phyloP scores from a whole-genome alignment of 352 stramenopile species.

The Phytopythium boreale region DNA sequence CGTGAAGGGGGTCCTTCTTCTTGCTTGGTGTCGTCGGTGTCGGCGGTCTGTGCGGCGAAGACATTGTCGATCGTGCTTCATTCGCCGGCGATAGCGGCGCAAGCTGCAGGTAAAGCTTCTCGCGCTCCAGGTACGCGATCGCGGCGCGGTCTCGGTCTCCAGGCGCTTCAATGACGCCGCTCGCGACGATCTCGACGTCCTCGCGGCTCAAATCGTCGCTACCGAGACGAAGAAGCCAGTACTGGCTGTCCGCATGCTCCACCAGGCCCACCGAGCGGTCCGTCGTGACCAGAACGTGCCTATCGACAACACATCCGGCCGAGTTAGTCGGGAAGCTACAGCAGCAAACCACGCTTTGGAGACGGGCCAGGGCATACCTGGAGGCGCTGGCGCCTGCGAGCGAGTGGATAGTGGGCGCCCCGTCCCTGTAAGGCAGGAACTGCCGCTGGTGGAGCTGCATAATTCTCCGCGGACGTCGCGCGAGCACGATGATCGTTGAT shows the following conservation, averaged over 20 bases:
- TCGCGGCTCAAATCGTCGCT: slow-evolving; percentile 23
- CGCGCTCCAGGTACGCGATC: slow-evolving; percentile 44
- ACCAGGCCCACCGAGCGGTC: slow-evolving; percentile 55
- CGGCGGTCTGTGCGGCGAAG: background rate
- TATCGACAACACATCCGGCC: slow-evolving; percentile 10
- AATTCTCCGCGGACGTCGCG: background rate
- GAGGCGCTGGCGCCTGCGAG: slow-evolving; percentile 31
- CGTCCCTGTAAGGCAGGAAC: slow-evolving; percentile 62
- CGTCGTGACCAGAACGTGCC: slow-evolving; percentile 64
- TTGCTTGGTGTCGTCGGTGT: background rate
- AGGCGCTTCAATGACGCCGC: slow-evolving; percentile 41
- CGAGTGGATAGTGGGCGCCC: slow-evolving; percentile 54
- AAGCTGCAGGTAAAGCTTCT: slow-evolving; percentile 29
- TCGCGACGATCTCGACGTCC: slow-evolving; percentile 38
- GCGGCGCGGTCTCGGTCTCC: slow-evolving; percentile 28
- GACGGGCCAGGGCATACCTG: slow-evolving; percentile 20
- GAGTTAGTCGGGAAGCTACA: background rate
- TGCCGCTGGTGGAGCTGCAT: slow-evolving; percentile 52
- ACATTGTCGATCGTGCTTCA: background rate
- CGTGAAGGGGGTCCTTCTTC: slow-evolving; percentile 6
- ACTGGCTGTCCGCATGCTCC: slow-evolving; percentile 28
- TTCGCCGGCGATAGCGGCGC: slow-evolving; percentile 9
- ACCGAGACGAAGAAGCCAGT: slow-evolving; percentile 33
- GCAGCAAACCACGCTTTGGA: background rate
- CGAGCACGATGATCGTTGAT: too few relatives aligned